Evolutionary conservation across 768 basidiomycete species (phyloP).

Genomic region (Russula sp.): DNA sequence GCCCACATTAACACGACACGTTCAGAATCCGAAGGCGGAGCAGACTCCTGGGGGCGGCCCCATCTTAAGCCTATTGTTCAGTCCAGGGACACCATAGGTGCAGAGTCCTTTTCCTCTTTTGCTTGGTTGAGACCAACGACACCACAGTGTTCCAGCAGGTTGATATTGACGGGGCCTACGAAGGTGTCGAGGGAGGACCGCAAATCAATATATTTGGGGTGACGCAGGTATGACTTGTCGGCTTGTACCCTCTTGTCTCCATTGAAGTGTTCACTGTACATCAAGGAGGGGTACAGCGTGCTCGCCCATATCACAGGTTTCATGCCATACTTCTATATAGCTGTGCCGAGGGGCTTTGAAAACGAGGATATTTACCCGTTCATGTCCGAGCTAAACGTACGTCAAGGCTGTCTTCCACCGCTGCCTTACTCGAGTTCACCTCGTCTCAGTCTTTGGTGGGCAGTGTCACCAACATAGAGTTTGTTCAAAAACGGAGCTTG

Average conservation of each 20-base stretch:
- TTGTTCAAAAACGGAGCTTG: constrained; percentile 62
- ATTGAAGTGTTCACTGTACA: not conserved
- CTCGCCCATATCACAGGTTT: constrained; percentile 78
- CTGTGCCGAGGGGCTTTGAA: constrained; percentile 78
- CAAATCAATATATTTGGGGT: constrained; percentile 81
- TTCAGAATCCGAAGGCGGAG: constrained; percentile 70
- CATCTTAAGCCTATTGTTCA: constrained; percentile 47
- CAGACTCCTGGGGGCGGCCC: constrained; percentile 69
- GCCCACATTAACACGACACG: not conserved
- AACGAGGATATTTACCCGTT: constrained; percentile 63
- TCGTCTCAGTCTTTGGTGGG: constrained; percentile 20
- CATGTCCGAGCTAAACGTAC: constrained; percentile 66
- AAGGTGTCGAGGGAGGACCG: constrained; percentile 37
- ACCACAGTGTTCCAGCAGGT: constrained; percentile 89
- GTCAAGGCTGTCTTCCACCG: constrained; percentile 27
- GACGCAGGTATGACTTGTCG: constrained; percentile 54
- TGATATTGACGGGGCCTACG: constrained; percentile 71
- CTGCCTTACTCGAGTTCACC: not conserved
- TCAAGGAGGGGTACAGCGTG: constrained; percentile 81
- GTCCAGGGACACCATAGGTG: constrained; percentile 63
- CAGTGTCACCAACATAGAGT: constrained; percentile 48
- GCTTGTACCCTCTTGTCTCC: not conserved
- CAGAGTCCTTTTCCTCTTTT: constrained; percentile 24
- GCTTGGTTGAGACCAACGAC: not conserved
- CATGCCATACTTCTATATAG: constrained; percentile 88